A percentile compares a stretch with the other conserved stretches of the same genome.
These are phyloP conservation scores for Cruciata laevipes DNA, from an alignment of 257 asterid species.

Conservation along the genomic window DNA sequence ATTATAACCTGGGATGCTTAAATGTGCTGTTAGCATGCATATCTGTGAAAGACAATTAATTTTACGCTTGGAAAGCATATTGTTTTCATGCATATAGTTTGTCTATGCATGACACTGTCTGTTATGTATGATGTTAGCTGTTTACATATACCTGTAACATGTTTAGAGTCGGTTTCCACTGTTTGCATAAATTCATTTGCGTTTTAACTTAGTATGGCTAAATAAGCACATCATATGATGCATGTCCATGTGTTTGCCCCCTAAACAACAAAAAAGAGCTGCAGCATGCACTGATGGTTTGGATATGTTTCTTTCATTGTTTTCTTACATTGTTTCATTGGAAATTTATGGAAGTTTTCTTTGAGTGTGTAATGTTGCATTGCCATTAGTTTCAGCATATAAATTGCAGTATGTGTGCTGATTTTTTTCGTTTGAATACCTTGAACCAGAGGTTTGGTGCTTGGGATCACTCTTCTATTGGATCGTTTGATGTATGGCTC, in stretches of 20 bases:
- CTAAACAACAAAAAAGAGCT: background rate
- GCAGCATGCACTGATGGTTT: background rate
- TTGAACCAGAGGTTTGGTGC: constrained; percentile 54
- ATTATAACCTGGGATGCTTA: background rate
- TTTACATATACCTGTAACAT: background rate
- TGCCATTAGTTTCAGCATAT: background rate
- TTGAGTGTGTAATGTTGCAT: background rate
- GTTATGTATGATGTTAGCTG: background rate
- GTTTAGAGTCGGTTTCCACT: background rate
- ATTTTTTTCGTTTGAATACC: constrained; percentile 23
- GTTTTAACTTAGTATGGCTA: background rate
- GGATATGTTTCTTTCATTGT: background rate
- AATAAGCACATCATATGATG: background rate
- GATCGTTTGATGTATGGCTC: constrained; percentile 82
- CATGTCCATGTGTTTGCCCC: background rate
- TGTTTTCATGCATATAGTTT: background rate
- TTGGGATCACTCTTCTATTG: constrained; percentile 64
- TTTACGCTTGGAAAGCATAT: no score
- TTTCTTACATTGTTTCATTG: background rate
- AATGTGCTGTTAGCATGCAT: no score
- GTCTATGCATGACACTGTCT: no score
- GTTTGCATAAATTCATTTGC: background rate
- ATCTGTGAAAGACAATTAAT: no score
- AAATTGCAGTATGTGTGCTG: constrained; percentile 11
- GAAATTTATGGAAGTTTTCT: no score